Evolutionary conservation across 179 eudicot species (phyloP), one percentile per base, ranked within the genome.

Genomic region (Silene coronaria): DNA sequence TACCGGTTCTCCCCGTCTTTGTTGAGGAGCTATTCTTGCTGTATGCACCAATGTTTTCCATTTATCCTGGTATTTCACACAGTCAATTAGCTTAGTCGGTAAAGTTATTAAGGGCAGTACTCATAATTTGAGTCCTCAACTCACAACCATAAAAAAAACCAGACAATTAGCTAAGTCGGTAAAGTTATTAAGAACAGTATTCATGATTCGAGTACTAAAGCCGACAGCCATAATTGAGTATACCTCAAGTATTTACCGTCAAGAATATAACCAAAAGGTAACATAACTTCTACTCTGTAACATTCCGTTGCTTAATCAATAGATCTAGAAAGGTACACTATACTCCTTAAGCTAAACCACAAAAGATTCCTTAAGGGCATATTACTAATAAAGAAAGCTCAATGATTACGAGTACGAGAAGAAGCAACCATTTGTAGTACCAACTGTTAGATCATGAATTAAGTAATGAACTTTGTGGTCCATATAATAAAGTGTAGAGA

Each of bases 41-140:
- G 99, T 95, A 86, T 95, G 99, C 71, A 95, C 99, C 87, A 95
- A 82, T n/a, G 99, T 95, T 80, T 95, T 95, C 99, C 99, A 95
- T 82, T 95, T 95, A 77, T 95, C 99, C 99, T 95, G 88, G 68
- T 58, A 67, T 62, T 48, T 38, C 70, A 24, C 30, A 34, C 0
- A 34, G 19, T 42, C 48, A 6, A 2, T 42, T 2, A 42, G 8
- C 48, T 42, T 42, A 0, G 48, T 42, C 13, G 2, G 13, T 42
- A 11, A 38, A 38, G 45, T 38, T 6, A 38, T 38, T 28, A 28
- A 8, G 10, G 11, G 1, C 10, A 38, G 45, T 38, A 8, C 45
- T 38, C 45, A 8, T 38, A 5, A 38, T 38, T 6, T 8, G 45
- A 38, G 45, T 6, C 45, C n/a, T n/a, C n/a, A n/a, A n/a, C n/a